Base-by-base conservation (phyloP, 345 rosid genomes). In the Zanthoxylum bungeanum region DNA sequence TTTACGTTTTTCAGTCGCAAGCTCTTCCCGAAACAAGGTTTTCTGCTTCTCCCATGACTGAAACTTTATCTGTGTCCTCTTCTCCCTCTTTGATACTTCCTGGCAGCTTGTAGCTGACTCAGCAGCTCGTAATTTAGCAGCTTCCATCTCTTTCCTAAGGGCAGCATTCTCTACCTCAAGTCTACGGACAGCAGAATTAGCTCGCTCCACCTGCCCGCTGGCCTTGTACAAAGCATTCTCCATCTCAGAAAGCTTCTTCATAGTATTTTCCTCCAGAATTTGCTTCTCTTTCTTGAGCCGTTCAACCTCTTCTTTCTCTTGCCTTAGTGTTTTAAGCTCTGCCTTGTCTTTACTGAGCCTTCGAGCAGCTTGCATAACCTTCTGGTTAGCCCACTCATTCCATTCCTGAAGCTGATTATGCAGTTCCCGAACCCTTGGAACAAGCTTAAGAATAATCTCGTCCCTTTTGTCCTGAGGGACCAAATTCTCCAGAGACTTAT, bases 331-430 rank as follows among this genome's bases (percentile, higher is more conserved):
- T 81, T 89, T 92, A 65, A 94, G 93, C 66, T 92, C 97, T 42
- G 85, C 86, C 75, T 90, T 88, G 78, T 94, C 98, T 76, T 86
- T 89, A 59, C 87, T 67, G 69, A 94, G 86, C 86, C 97, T 85
- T 68, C 86, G 85, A 68, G 97, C 88, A 64, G 97, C 98, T 82
- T 94, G 97, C 91, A 88, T 94, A 52, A 94, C 97, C 85, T 94
- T 94, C 84, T 92, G 90, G 77, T 92, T 90, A 40, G 95, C 92
- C 98, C 98, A 94, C 24, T 94, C 93, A 16, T 91, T 90, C 97
- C 98, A 94, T 74, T 84, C 92, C 72, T 92, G 94, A 34, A 92
- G 80, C 75, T 90, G 97, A 79, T 82, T 89, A 69, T 87, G 84
- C 66, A 87, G 71, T 63, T 85, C 86, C 52, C 40, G 82, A 71